Base-by-base conservation (phyloP, 2,329 filamentous ascomycete species). In the Coniochaeta sp. region DNA sequence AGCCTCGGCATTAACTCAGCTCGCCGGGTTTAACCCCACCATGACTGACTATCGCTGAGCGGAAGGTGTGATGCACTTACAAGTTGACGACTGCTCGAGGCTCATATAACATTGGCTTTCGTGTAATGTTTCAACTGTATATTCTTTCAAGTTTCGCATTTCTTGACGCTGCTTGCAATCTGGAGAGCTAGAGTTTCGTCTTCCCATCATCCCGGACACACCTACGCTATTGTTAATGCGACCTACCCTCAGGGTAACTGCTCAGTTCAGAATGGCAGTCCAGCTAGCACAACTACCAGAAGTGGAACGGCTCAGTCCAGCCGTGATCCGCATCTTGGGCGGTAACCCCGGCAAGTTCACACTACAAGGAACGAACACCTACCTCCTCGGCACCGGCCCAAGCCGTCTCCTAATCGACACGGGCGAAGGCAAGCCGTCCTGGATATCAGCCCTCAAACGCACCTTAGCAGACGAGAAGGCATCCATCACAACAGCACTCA, bases 331-430 rank as follows among this genome's bases (percentile, higher is more conserved):
- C 52, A 88, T 99, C 55, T 75, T 97, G 16, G 94, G 87, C 53
- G 90, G 88, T 8, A 99, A 99, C 68, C 92, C 94, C 12, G 83
- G 88, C 64, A 96, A 95, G 74, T 85, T 84, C 62, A 78, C 81
- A 4, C 71, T 86, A 10, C 81, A 86, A 69, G 86, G 91, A 56
- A 96, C 94, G 59, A 99, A 99, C 68, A 99, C 94, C 30, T 99
- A 99, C 67, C 79, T 99, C 16, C 64, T 99, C 53, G 94, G 94
- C 53, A 84, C 79, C 6, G 92, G 91, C 3, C 66, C 73, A 6
- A 70, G 72, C 6, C 84, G 94, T 9, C 77, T 97, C 53, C 79
- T 99, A 20, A 83, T 99, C 62, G 94, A 99, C 70, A 96, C 91
- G 0, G 94, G 88, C 48, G 86, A 96, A 67, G 94, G 92, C 46